phyloP scores from a whole-genome alignment of 2,329 filamentous ascomycete genomes.

The Penicillium sp. region DNA sequence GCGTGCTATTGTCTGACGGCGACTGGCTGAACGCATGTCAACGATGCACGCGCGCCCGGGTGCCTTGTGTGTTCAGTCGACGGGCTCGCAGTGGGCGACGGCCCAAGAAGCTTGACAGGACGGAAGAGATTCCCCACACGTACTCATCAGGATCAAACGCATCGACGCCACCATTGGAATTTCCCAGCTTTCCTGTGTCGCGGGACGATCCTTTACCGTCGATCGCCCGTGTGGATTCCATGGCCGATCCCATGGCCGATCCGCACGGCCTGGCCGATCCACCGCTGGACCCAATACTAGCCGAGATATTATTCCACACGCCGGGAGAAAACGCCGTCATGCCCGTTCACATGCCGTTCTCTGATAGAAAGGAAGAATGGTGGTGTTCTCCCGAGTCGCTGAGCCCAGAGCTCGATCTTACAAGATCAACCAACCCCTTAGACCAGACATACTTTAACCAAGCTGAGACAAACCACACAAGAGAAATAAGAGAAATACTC shows the following conservation, averaged over 20 bases:
- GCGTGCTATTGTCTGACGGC: not conserved
- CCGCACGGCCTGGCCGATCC: not conserved
- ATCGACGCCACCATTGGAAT: not conserved
- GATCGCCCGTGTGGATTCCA: not conserved
- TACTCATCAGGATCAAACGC: not conserved
- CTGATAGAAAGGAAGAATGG: not conserved
- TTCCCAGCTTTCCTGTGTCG: not conserved
- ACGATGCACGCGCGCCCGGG: not conserved
- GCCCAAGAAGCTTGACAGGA: not conserved
- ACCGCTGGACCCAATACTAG: not conserved
- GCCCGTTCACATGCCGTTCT: not conserved
- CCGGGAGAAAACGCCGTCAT: not conserved
- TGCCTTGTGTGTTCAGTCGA: not conserved
- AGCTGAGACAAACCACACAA: no score
- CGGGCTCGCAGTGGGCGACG: conserved; percentile 1
- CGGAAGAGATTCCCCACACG: not conserved
- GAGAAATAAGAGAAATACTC: no score
- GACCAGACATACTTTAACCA: not conserved
- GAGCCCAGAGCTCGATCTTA: not conserved
- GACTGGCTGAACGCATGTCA: not conserved
- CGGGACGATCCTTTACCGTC: not conserved
- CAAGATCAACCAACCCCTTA: not conserved
- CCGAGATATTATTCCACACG: not conserved
- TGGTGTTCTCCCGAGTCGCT: not conserved
- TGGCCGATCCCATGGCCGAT: not conserved